Conservation (phyloP, 805 yeast species). For the Candida michaelii region DNA sequence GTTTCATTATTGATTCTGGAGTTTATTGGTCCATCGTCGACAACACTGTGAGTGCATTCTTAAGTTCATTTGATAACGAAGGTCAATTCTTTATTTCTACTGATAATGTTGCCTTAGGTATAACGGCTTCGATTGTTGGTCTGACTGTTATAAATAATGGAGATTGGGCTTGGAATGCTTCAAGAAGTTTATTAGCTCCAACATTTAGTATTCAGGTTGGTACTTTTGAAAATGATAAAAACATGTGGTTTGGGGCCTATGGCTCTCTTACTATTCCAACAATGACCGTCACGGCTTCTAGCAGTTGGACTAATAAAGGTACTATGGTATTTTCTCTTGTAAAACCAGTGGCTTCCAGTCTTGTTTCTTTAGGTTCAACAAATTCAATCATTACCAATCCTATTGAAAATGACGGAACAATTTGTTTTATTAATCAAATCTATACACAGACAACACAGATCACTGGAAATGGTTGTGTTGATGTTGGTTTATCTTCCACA, state of each 20-base stretch:
- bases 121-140: slow-evolving; percentile 4
- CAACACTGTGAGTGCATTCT: slow-evolving; percentile 15
- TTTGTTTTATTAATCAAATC: slow-evolving; percentile 23
- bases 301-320: slow-evolving; percentile 16
- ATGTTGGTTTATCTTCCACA: slow-evolving; percentile 12
- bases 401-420: slow-evolving; percentile 20
- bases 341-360: slow-evolving; percentile 7
- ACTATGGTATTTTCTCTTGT: slow-evolving; percentile 14
- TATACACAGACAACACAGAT: slow-evolving; percentile 18
- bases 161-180: slow-evolving; percentile 18
- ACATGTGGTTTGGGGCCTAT: slow-evolving; percentile 16
- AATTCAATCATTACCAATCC: slow-evolving; percentile 9
- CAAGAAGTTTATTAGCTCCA: slow-evolving; percentile 15
- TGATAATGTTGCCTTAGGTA: slow-evolving; percentile 9
- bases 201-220: slow-evolving; percentile 10
- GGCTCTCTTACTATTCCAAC: slow-evolving; percentile 12
- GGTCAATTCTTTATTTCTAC: slow-evolving; percentile 15
- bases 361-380: slow-evolving; percentile 15
- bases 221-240: slow-evolving; percentile 17
- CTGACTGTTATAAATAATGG: slow-evolving; percentile 20
- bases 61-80: slow-evolving; percentile 16
- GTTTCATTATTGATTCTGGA: slow-evolving; percentile 18
- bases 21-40: slow-evolving; percentile 28
- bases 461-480: slow-evolving; percentile 22
- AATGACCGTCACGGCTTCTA: slow-evolving; percentile 14